Evolutionary conservation across 2,329 filamentous ascomycete genomes (phyloP).

Genomic region (Lecanicillium sp.): DNA sequence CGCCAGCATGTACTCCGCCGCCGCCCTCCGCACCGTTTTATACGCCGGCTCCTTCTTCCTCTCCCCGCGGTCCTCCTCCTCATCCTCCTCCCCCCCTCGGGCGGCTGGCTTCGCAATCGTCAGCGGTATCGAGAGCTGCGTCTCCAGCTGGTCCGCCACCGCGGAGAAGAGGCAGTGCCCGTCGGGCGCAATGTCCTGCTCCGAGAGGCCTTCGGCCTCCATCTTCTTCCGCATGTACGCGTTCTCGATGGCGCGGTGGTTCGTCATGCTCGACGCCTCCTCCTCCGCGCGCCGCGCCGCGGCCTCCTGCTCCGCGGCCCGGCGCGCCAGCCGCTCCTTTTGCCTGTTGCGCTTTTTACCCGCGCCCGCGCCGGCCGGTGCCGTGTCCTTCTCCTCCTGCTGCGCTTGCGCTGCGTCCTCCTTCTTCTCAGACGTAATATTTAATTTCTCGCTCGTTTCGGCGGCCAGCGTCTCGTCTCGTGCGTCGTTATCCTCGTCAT

Average conservation of each 20-base stretch:
- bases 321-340: conserved; percentile 83
- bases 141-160: conserved; percentile 72
- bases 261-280: conserved; percentile 69
- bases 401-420: neutral
- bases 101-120: conserved; percentile 41
- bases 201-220: conserved; percentile 54
- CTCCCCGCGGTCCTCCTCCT: neutral
- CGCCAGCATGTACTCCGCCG: conserved; percentile 68
- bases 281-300: conserved; percentile 59
- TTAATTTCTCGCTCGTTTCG: conserved; percentile 20
- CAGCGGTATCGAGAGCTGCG: conserved; percentile 16
- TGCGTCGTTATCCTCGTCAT: conserved; percentile 16
- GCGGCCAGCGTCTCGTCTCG: conserved; percentile 18
- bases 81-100: conserved; percentile 9
- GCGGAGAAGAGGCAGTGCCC: conserved; percentile 94
- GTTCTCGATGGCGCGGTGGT: conserved; percentile 65
- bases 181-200: conserved; percentile 79
- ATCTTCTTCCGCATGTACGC: conserved; percentile 65
- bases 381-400: conserved; percentile 17
- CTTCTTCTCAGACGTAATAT: conserved; percentile 8
- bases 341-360: conserved; percentile 80
- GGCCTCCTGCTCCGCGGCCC: conserved; percentile 77
- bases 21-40: conserved; percentile 59
- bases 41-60: conserved; percentile 43
- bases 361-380: conserved; percentile 19